phyloP scores from a whole-genome alignment of 352 stramenopile genomes.

The Saprolegnia diclina region DNA sequence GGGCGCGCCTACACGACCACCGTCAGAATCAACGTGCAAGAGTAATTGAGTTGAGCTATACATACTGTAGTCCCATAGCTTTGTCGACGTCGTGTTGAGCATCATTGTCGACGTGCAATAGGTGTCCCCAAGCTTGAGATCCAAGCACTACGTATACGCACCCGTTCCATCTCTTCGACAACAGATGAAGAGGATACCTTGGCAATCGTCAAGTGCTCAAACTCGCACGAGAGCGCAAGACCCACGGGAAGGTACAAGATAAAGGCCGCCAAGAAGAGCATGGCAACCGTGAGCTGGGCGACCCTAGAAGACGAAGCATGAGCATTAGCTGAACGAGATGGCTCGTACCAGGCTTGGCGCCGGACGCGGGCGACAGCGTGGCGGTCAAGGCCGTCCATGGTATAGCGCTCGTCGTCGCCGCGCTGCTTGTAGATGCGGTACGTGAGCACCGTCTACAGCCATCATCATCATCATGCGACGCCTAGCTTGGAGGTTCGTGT shows the following conservation, averaged over 20 bases:
- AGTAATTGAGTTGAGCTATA: too few species aligned
- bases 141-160: conserved; percentile 47
- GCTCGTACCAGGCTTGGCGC: neutral
- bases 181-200: conserved; percentile 1
- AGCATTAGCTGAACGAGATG: neutral
- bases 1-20: conserved; percentile 2
- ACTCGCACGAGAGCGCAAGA: conserved; percentile 37
- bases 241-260: conserved; percentile 58
- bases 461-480: neutral
- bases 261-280: conserved; percentile 52
- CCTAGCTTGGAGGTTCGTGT: neutral
- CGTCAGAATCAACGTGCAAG: too few species aligned
- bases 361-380: conserved; percentile 11
- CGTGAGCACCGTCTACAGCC: conserved; percentile 47
- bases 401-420: conserved; percentile 18
- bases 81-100: conserved; percentile 53
- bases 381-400: neutral
- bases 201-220: conserved; percentile 37
- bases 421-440: conserved; percentile 36
- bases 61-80: conserved; percentile 62
- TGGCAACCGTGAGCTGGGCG: conserved; percentile 36
- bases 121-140: conserved; percentile 41
- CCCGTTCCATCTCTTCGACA: too few species aligned
- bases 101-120: conserved; percentile 60
- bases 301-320: conserved; percentile 17